Evolutionary conservation across 192 early-diverging fungal species (phyloP).

Genomic region (Podila verticillata): DNA sequence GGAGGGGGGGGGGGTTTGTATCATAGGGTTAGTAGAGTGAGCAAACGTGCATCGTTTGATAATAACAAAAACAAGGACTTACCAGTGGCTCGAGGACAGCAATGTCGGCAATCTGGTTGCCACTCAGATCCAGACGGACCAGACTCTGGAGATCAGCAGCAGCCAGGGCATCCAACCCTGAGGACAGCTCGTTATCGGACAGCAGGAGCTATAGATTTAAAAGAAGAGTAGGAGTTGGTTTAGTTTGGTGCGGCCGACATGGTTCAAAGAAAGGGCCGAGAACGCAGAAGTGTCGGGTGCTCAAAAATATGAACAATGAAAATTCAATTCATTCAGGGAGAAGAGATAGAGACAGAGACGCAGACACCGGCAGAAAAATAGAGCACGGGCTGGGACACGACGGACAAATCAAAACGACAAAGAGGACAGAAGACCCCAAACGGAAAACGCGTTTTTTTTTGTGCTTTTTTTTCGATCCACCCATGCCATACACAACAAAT

Average conservation of each 20-base stretch:
- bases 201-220: conserved; percentile 39
- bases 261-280: too few relatives aligned
- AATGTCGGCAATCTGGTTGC: conserved; percentile 46
- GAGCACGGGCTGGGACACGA: background rate
- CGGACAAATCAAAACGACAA: background rate
- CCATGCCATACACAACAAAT: background rate
- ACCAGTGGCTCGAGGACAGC: conserved; percentile 48
- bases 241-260: too few relatives aligned
- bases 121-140: conserved; percentile 50
- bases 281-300: too few relatives aligned
- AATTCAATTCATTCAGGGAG: too few relatives aligned
- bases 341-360: too few relatives aligned
- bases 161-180: conserved; percentile 51
- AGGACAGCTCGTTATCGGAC: conserved; percentile 48
- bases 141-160: conserved; percentile 51
- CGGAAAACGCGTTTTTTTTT: conserved; percentile 8
- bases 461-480: conserved; percentile 3
- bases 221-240: too few relatives aligned
- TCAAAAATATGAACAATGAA: too few relatives aligned
- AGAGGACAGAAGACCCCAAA: background rate
- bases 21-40: background rate
- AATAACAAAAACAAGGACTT: conserved; percentile 2
- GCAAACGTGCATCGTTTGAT: background rate
- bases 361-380: background rate
- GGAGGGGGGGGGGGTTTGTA: background rate